Percentiles rank a stretch among this genome's conserved stretches.
Evolutionary conservation across 345 rosid genomes (phyloP).

Genomic region (Carallia pectinifolia): DNA sequence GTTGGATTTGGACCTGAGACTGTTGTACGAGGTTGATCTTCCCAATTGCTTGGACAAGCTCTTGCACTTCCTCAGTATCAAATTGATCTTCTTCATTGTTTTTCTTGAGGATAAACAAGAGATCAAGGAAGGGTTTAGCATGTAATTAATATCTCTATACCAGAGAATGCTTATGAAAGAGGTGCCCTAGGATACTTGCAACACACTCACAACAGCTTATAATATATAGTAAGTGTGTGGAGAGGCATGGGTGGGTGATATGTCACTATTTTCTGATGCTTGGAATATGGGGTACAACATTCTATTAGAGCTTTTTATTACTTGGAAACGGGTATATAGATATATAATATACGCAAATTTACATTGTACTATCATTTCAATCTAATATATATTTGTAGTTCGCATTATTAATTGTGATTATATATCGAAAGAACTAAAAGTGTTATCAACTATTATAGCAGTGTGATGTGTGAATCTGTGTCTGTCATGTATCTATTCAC

Average conservation of each 20-base stretch:
- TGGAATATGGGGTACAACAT: not conserved
- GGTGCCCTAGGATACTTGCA: constrained; percentile 31
- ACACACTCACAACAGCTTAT: constrained; percentile 28
- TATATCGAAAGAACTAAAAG: too few relatives aligned
- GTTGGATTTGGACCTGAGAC: constrained; percentile 57
- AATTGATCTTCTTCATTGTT: constrained; percentile 59
- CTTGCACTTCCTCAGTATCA: constrained; percentile 71
- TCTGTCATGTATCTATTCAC: too few relatives aligned
- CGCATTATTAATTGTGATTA: too few relatives aligned
- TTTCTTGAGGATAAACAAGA: not conserved
- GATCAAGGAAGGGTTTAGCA: not conserved
- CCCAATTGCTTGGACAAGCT: constrained; percentile 70
- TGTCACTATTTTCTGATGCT: constrained; percentile 47
- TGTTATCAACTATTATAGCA: too few relatives aligned
- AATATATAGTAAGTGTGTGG: constrained; percentile 1
- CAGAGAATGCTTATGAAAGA: not conserved
- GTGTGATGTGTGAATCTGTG: too few relatives aligned
- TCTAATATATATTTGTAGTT: too few relatives aligned
- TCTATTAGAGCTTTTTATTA: too few relatives aligned
- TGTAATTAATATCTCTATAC: too few relatives aligned
- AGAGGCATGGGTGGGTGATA: constrained; percentile 32
- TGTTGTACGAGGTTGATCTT: constrained; percentile 67
- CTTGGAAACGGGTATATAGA: too few relatives aligned
- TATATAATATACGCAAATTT: too few relatives aligned
- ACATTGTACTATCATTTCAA: too few relatives aligned